Evolutionary conservation across 192 early-diverging fungal genomes (phyloP), one percentile per base, ranked within the genome.

Genomic region (Pecoramyces ruminantium): DNA sequence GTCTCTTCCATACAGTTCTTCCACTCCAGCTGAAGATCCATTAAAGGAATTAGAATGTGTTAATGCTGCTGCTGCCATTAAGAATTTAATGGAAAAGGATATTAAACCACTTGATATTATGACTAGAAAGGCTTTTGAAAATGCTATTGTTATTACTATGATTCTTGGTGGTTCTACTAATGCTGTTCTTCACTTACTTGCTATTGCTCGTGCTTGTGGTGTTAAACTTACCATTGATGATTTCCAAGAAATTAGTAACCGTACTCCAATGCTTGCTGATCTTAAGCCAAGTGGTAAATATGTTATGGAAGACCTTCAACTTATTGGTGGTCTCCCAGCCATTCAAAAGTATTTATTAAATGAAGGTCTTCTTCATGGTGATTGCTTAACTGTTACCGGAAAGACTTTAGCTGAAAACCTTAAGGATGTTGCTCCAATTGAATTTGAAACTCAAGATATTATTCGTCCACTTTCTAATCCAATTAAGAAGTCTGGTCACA

Each of bases 231-330:
- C 90, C 18, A 87, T 99, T 80, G 94, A 96, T 80, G 98, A 99
- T 81, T 98, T 98, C 93, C 98, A 99, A 86, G 86, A 83, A 78
- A 89, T 96, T 85, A 95, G 93, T 83, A 92, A 97, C 85, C 87
- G 89, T 82, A 93, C 92, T 40, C 98, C 98, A 39, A 92, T 99
- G 86, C 90, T 99, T 88, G 98, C 98, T 29, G 96, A 99, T 88
- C 87, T 99, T 83, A 98, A 98, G 88, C 98, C 98, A 80, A 92
- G 93, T 87, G 98, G 98, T 82, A 94, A 96, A 85, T 98, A 95
- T 84, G 97, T 99, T 18, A 98, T 99, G 94, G 98, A 95, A 84
- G 97, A 99, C 85, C 83, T 99, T 39, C 95, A 96, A 83, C 82
- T 84, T 14, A 92, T 97, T 80, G 98, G 98, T 79, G 98, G 98